phyloP scores from a whole-genome alignment of 176 grass and related monocot genomes.

The Panicum miliaceum region DNA sequence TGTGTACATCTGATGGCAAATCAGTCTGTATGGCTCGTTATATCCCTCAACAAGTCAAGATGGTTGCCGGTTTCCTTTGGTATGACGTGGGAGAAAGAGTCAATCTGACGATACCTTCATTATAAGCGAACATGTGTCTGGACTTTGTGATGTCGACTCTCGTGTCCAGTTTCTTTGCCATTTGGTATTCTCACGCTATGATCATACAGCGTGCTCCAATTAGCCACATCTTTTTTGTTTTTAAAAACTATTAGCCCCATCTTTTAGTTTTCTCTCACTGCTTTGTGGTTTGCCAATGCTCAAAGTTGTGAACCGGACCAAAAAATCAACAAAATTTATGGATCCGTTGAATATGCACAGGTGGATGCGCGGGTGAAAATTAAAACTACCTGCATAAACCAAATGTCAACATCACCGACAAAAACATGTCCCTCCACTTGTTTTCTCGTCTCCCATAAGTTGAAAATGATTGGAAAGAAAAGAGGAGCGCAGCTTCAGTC shows the following conservation, averaged over 20 bases:
- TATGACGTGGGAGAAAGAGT: background rate
- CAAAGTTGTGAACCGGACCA: background rate
- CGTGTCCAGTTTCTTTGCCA: background rate
- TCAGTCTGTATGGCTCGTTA: background rate
- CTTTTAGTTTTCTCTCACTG: too few relatives aligned
- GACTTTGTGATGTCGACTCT: background rate
- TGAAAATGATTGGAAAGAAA: background rate
- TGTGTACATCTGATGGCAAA: background rate
- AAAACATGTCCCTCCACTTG: background rate
- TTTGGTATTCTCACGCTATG: too few relatives aligned
- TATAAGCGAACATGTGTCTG: too few relatives aligned
- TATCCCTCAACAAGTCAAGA: background rate
- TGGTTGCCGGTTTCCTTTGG: background rate
- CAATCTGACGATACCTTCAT: background rate
- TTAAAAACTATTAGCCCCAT: background rate
- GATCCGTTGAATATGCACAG: too few relatives aligned
- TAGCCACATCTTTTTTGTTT: background rate
- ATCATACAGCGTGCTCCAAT: background rate
- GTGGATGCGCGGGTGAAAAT: background rate
- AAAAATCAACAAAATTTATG: background rate
- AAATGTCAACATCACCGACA: conserved; percentile 12
- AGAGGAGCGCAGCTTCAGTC: background rate
- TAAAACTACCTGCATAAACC: too few relatives aligned
- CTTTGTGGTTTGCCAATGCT: background rate
- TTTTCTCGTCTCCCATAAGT: background rate